Percentiles rank a stretch among this genome's conserved stretches.
Conservation (phyloP, 257 asterid genomes). For the Solanum peruvianum region DNA sequence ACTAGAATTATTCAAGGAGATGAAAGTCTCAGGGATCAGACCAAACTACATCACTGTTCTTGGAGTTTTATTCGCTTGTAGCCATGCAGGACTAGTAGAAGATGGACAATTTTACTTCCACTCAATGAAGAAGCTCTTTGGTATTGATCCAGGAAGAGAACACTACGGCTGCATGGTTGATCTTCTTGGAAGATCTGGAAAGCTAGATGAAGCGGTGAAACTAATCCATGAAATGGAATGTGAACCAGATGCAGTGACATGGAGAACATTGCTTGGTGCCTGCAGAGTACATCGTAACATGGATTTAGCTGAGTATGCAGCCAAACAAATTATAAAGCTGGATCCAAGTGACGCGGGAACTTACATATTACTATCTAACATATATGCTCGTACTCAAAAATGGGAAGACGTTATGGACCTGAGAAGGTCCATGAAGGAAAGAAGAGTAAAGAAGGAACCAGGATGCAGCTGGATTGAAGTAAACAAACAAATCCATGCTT, state of each 20-base stretch:
- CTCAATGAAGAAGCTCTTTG: constrained; percentile 57
- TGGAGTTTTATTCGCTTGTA: constrained; percentile 88
- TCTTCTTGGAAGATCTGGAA: constrained; percentile 88
- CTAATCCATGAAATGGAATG: constrained; percentile 56
- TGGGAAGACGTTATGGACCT: constrained; percentile 59
- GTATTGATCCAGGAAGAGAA: constrained; percentile 73
- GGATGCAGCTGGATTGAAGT: constrained; percentile 97
- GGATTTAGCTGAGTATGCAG: constrained; percentile 80
- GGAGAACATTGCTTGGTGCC: constrained; percentile 89
- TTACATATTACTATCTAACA: constrained; percentile 59
- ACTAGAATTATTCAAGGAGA: constrained; percentile 48
- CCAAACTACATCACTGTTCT: constrained; percentile 65
- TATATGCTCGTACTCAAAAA: constrained; percentile 62
- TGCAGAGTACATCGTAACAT: constrained; percentile 69
- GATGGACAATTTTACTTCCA: constrained; percentile 50
- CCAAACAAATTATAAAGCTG: constrained; percentile 57
- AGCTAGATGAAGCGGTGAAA: constrained; percentile 59
- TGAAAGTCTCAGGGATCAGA: constrained; percentile 42
- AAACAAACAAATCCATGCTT: constrained; percentile 58
- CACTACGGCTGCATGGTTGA: constrained; percentile 91
- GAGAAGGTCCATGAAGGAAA: constrained; percentile 49
- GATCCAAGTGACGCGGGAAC: constrained; percentile 76
- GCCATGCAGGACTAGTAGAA: constrained; percentile 78
- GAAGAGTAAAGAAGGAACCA: constrained; percentile 83
- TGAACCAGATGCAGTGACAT: constrained; percentile 70